Evolutionary conservation across 805 yeast genomes (phyloP).

Genomic region (Scheffersomyces amazonensis): DNA sequence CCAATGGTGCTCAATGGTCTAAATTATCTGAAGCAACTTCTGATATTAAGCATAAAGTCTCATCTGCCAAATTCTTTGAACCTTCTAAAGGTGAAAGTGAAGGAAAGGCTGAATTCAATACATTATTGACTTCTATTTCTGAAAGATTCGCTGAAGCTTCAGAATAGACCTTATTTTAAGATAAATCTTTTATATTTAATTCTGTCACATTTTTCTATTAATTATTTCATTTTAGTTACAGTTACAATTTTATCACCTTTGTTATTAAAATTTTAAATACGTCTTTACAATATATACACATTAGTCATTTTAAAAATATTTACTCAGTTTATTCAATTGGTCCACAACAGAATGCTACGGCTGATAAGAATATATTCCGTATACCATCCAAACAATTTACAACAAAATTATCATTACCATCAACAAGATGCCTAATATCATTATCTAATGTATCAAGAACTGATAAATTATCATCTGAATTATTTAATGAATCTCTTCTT

Average conservation of each 20-base stretch:
- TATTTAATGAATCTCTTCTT: constrained; percentile 1
- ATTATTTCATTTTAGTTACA: too few relatives aligned
- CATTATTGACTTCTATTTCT: constrained; percentile 67
- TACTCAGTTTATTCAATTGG: constrained; percentile 1
- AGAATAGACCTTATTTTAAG: constrained; percentile 62
- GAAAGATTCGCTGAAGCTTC: constrained; percentile 95
- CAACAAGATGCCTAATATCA: constrained; percentile 15
- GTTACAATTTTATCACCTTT: too few relatives aligned
- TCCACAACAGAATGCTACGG: constrained; percentile 10
- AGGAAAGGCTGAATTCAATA: constrained; percentile 72
- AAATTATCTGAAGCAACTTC: constrained; percentile 85
- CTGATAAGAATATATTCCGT: constrained; percentile 7
- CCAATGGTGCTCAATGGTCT: constrained; percentile 93
- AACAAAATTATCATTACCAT: constrained; percentile 17
- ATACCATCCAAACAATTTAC: constrained; percentile 10
- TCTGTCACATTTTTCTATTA: too few relatives aligned
- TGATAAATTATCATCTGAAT: constrained; percentile 8
- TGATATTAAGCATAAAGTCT: constrained; percentile 89
- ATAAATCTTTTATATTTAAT: too few relatives aligned
- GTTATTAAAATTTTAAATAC: too few relatives aligned
- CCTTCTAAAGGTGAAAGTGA: constrained; percentile 88
- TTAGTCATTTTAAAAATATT: too few relatives aligned
- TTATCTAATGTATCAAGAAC: constrained; percentile 8
- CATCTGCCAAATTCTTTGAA: constrained; percentile 93
- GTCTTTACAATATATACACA: not conserved